Evolutionary conservation across 352 stramenopile genomes (phyloP), one percentile per base, ranked within the genome.

Genomic region (Globisporangium solare): DNA sequence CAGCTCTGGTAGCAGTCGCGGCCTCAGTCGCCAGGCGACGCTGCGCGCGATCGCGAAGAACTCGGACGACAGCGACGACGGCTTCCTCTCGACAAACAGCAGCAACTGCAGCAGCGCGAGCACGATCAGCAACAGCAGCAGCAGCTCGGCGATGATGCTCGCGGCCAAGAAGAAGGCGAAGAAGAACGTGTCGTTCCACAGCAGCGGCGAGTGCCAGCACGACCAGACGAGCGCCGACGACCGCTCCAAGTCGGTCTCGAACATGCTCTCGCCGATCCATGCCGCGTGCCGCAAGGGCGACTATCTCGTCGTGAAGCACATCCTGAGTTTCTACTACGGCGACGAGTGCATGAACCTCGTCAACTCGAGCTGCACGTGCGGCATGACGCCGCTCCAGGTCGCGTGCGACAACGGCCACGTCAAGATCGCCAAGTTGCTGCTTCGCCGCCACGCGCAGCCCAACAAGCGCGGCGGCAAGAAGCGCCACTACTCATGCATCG

Each of bases 341-440:
- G 62, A 74, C 6, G 79, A 88, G 31, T 66, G 72, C 20, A 64
- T 79, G 18, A 73, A 83, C 60, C 72, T 90, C 49, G 77, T 89
- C 0, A 88, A 91, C 63, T 86, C 76, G 17, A 68, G 43, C 46
- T 89, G 81, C 58, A 66, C 64, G 17, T 89, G 82, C 49, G 82
- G 82, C 43, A 79, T 84, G 51, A 89, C 79, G 49, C 78, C 80
- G 31, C 60, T 92, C 5, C 76, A 92, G 54, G 79, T 90, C 42
- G 79, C 80, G 22, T 83, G 79, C 55, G 74, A 80, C 54, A 50
- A 61, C 1, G 78, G 74, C 18, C 71, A 90, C 65, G 53, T 52
- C 21, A 67, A 70, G 18, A 69, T 92, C 31, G 78, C 76, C 45
- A 83, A 84, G 66, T 50, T 90, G 43, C 58, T 92, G 48, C 71